Base-by-base conservation (phyloP, 768 basidiomycete species). In the Panus rudis region DNA sequence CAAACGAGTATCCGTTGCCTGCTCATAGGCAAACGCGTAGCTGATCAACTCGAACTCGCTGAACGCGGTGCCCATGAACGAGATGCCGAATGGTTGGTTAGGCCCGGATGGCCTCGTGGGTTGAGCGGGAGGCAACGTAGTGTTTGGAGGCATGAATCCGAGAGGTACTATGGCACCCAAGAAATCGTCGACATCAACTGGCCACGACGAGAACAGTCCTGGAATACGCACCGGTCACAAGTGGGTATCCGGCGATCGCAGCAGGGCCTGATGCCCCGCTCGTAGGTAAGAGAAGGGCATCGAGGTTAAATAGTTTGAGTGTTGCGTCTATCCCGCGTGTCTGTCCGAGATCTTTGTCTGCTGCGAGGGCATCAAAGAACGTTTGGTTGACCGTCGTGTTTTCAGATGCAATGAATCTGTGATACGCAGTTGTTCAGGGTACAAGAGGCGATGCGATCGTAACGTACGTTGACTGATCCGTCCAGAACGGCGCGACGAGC, bases 201-300 rank as follows among this genome's bases (percentile, higher is more conserved):
- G 39, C 10, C 22, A 42, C 4, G 22, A 33, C 14, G 6, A 13
- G 10, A 30, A 16, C 10, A 16, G 10, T 30, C 10, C 16, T 30
- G 10, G 28, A 30, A 13, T 4, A 32, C 48, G 21, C 8, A 74
- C 79, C 77, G n/a, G 79, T 79, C 24, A 80, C 65, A 38, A 80
- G 75, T 2, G 81, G 79, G 48, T 81, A 81, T 12, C 79, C 81
- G 6, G 75, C 75, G 41, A 80, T 71, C 2, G 78, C 79, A 64
- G 58, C 50, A 6, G 56, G 45, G 22, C 41, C 50, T 1, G 57
- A 52, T 4, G 62, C 44, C 54, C 67, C 67, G 31, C 60, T 51
- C 16, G 64, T 60, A 26, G 63, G 60, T 14, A 62, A 42, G 10
- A 63, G 13, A 14, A 63, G 39, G 8, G 62, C 63, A 42, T 62